Evolutionary conservation across 768 basidiomycete species (phyloP), one percentile per base, ranked within the genome.

Genomic region (Gyrodon lividus): DNA sequence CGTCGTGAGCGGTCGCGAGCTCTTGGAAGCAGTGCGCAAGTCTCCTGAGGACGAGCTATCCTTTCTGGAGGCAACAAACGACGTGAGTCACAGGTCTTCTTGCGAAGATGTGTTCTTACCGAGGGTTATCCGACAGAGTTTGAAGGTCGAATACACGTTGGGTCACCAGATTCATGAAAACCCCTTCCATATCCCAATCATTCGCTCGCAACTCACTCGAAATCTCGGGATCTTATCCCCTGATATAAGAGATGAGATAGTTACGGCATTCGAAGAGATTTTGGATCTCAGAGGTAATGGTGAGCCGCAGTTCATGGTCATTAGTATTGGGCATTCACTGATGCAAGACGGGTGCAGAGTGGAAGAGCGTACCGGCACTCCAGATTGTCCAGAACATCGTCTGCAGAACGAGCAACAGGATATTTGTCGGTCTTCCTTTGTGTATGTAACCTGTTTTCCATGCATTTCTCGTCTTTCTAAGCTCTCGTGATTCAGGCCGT

Each of bases 361-460:
- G 77, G 77, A 56, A 58, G 6, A 52, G 54, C 3, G 50, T 76
- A n/a, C 58, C 62, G 0, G 67, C 54, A 3, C 22, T 68, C 6
- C 56, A 65, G 2, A 61, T 52, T 0, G 52, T 70, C 16, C 66
- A 60, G 48, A 57, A 67, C 17, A 62, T 81, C 24, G 63, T 81
- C 6, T 67, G 69, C 30, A 70, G 76, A 28, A 63, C 69, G 4
- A 74, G 64, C 42, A 79, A 77, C 55, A 72, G 81, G 16, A 45
- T 74, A 5, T 77, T 82, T 48, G 74, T 81, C 6, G 81, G 80
- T 0, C 60, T 72, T 23, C 77, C 78, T 10, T 43, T 77, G 2
- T 81, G 80, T 78, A 39, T 33, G 38, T 26, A 6, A 9, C 19
- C 8, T 23, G 22, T 2, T 6, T 9, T 10, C 40, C 20, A 43